Evolutionary conservation across 768 basidiomycete genomes (phyloP).

Genomic region (Coprinopsis strossmayeri): DNA sequence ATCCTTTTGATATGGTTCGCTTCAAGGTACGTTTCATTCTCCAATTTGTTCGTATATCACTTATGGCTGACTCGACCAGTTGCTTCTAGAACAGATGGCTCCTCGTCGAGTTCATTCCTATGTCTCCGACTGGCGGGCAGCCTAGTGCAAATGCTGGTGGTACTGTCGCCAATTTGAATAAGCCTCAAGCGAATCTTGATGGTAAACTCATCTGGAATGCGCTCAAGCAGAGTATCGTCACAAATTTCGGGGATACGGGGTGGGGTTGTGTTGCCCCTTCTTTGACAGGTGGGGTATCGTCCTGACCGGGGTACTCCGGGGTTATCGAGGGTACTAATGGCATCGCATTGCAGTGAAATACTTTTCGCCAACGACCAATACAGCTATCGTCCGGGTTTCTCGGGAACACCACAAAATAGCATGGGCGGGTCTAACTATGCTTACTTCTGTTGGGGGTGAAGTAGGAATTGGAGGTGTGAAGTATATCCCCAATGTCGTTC

Average conservation of each 20-base stretch:
- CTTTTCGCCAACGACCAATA: conserved; percentile 74
- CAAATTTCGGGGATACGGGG: conserved; percentile 78
- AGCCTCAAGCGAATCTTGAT: conserved; percentile 31
- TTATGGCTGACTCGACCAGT: conserved; percentile 8
- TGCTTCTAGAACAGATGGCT: conserved; percentile 92
- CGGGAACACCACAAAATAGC: conserved; percentile 75
- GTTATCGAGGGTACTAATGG: neutral
- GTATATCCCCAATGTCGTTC: conserved; percentile 72
- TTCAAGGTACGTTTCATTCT: conserved; percentile 45
- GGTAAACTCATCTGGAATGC: conserved; percentile 65
- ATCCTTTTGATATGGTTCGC: conserved; percentile 48
- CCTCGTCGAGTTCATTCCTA: conserved; percentile 73
- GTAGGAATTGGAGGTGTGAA: conserved; percentile 14
- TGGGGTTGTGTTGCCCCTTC: conserved; percentile 78
- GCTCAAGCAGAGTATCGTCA: conserved; percentile 59
- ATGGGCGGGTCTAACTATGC: conserved; percentile 72
- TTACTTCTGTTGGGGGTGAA: conserved; percentile 53
- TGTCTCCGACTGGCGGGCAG: no score
- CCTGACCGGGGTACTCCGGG: neutral
- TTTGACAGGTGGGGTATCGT: conserved; percentile 50
- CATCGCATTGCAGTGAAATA: conserved; percentile 67
- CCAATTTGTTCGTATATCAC: neutral
- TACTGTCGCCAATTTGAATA: conserved; percentile 18
- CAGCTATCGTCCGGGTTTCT: conserved; percentile 82
- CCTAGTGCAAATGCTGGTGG: conserved; percentile 12